Base-by-base conservation (phyloP, 306 rosid genomes). In the Fragaria iinumae region DNA sequence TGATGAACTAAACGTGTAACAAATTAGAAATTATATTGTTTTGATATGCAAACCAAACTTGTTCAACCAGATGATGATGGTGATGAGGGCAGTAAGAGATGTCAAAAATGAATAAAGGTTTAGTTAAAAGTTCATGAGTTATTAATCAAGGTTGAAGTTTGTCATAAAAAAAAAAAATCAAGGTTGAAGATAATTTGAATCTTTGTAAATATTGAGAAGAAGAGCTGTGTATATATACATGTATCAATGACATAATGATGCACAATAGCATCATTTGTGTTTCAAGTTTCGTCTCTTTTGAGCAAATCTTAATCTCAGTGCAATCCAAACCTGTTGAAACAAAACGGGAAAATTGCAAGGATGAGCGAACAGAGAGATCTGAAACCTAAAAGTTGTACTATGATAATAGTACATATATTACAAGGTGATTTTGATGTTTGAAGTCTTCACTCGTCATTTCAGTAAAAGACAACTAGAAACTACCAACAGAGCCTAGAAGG, bases 401-500 rank as follows among this genome's bases (percentile, higher is more conserved):
- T 62, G 80, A 69, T 20, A 69, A 25, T 23, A 29, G 69, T 67
- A 50, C 50, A 69, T 47, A 48, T 41, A 36, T 32, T 85, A 89
- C 87, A 88, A 82, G 59, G 71, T 29, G 57, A 60, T 9, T 43
- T 2, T 66, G 70, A 74, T 27, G n/a, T 62, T 49, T 45, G 8
- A 7, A 50, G 85, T 41, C 79, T 79, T 82, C 89, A 85, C 72
- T 84, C 44, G 87, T 91, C 87, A 76, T 82, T 75, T 74, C 73
- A 72, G 71, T 83, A 77, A 36, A 47, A 79, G 65, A 81, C 78
- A 76, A 66, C 83, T 83, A 81, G 87, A 84, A 80, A 80, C 78
- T 60, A 75, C 72, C 16, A 73, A 38, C 11, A 57, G 17, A 57
- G 17, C 29, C 77, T 73, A 57, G 67, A 9, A 75, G 70, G 74